Percentiles rank a stretch among this genome's conserved stretches.
These are phyloP conservation scores for Plasmodium billcollinsi DNA, from an alignment of 169 alveolate species.

Conservation along the genomic window DNA sequence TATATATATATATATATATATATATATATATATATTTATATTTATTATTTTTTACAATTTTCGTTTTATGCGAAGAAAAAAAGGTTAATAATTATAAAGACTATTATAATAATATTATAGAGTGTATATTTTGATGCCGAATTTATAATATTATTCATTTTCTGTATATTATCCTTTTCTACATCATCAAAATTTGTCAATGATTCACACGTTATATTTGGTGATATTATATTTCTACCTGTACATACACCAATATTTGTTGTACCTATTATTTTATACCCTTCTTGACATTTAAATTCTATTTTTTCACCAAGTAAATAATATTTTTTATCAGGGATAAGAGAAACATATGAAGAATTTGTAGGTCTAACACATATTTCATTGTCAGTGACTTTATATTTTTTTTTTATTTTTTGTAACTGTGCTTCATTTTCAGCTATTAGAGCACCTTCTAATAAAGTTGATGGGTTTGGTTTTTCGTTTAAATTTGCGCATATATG, in stretches of 20 bases:
- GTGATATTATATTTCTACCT: constrained; percentile 60
- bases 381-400: constrained; percentile 45
- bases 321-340: constrained; percentile 40
- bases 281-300: constrained; percentile 45
- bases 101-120: background rate
- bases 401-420: constrained; percentile 32
- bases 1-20: constrained; percentile 9
- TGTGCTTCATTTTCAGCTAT: constrained; percentile 71
- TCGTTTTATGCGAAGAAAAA: background rate
- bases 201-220: constrained; percentile 64
- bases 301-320: constrained; percentile 57
- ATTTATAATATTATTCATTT: constrained; percentile 17
- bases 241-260: constrained; percentile 41
- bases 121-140: background rate
- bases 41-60: too few species aligned
- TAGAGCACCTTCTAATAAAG: constrained; percentile 56
- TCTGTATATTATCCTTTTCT: constrained; percentile 33
- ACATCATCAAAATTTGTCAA: constrained; percentile 25
- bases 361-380: constrained; percentile 62
- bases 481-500: constrained; percentile 60
- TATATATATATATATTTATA: background rate
- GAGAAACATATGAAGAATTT: constrained; percentile 24
- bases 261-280: constrained; percentile 53
- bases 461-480: constrained; percentile 51
- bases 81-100: background rate